A percentile compares a stretch with the other conserved stretches of the same genome.
These are phyloP conservation scores for Aspergillus pseudoterreus DNA, from an alignment of 2,329 filamentous ascomycete genomes.

Conservation along the genomic window DNA sequence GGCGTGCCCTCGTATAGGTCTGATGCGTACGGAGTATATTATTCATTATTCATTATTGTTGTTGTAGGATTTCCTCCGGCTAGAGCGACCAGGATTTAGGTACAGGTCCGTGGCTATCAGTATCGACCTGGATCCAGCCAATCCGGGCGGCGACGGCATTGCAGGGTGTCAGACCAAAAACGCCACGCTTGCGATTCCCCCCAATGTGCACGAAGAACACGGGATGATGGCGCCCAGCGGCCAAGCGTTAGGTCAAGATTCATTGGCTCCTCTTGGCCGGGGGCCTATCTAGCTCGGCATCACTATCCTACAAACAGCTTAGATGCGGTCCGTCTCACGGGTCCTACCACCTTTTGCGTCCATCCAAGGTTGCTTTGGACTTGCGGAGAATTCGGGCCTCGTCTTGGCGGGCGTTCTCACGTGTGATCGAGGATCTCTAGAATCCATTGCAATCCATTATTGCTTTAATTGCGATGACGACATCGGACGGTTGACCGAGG, in stretches of 20 bases:
- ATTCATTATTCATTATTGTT: background rate
- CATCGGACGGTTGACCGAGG: background rate
- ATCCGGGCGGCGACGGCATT: background rate
- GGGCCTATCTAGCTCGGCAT: slow-evolving; percentile 1
- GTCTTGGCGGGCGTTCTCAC: no score
- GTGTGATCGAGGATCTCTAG: no score
- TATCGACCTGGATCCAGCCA: background rate
- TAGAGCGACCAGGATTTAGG: background rate
- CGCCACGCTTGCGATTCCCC: background rate
- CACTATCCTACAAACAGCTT: background rate
- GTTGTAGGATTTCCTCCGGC: background rate
- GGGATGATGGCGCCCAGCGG: slow-evolving; percentile 3
- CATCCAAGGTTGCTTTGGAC: background rate
- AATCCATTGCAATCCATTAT: no score
- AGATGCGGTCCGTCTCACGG: background rate
- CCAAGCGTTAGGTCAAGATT: slow-evolving; percentile 7
- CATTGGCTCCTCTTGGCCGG: slow-evolving; percentile 8
- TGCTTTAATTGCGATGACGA: background rate
- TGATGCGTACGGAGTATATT: background rate
- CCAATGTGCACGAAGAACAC: background rate
- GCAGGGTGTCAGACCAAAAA: background rate
- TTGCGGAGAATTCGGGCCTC: background rate
- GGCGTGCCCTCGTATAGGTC: background rate
- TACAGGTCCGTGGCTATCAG: background rate
- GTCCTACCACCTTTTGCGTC: background rate